Percentiles rank a stretch among this genome's conserved stretches.
Evolutionary conservation across 1,284 basidiomycete species (phyloP).

Genomic region (Cerrena zonata): DNA sequence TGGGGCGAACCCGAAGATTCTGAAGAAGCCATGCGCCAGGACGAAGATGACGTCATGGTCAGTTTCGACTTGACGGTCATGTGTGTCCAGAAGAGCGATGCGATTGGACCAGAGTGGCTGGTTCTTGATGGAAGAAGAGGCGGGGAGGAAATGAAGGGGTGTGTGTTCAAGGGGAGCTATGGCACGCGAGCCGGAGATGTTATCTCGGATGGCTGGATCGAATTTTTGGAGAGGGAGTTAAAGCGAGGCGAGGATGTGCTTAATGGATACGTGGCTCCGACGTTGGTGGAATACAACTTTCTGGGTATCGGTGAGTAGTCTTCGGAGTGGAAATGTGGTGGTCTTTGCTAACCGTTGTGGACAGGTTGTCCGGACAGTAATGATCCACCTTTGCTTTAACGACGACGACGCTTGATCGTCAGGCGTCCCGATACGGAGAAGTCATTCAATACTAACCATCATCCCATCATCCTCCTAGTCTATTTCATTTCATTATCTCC

Average conservation of each 20-base stretch:
- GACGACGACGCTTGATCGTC: too few species aligned
- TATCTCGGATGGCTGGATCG: slow-evolving; percentile 8
- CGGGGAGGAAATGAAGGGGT: slow-evolving; percentile 10
- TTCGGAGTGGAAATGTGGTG: too few species aligned
- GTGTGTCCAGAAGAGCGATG: slow-evolving; percentile 5
- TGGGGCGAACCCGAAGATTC: slow-evolving; percentile 8
- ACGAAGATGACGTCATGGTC: slow-evolving; percentile 4
- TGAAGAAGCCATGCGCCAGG: background rate
- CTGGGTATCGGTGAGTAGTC: too few species aligned
- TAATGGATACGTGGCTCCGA: too few species aligned
- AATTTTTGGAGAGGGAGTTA: slow-evolving; percentile 9
- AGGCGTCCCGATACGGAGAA: too few species aligned
- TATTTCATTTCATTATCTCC: too few species aligned
- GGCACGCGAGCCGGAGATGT: slow-evolving; percentile 3
- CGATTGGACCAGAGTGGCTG: slow-evolving; percentile 3
- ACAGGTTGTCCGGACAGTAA: too few species aligned
- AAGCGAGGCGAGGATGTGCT: background rate
- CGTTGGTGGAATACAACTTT: too few species aligned
- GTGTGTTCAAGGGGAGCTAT: slow-evolving; percentile 8
- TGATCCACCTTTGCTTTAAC: too few species aligned
- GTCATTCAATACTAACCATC: too few species aligned
- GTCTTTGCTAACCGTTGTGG: too few species aligned
- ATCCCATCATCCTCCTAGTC: too few species aligned
- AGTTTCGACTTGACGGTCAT: slow-evolving; percentile 12
- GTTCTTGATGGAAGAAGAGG: slow-evolving; percentile 13